Conservation (phyloP, 352 stramenopile species). For the Phytophthora tubulina region DNA sequence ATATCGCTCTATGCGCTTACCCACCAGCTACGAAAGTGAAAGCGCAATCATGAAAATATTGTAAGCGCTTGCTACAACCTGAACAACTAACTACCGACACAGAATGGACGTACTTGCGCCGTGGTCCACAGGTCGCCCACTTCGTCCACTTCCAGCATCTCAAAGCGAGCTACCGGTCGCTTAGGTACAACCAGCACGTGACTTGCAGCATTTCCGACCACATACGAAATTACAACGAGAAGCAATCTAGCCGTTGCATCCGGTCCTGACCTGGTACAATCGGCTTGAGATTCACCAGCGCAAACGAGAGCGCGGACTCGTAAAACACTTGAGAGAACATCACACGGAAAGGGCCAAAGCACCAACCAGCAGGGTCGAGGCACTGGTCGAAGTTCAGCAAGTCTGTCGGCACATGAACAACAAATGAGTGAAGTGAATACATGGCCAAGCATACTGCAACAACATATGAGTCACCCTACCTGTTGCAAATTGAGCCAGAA, state of each 20-base stretch:
- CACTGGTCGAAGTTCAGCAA: constrained; percentile 51
- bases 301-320: constrained; percentile 63
- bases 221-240: not conserved
- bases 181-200: constrained; percentile 93
- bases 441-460: not conserved
- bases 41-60: not conserved
- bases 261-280: constrained; percentile 81
- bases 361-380: constrained; percentile 41
- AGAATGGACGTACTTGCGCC: constrained; percentile 60
- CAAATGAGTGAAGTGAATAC: not conserved
- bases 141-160: constrained; percentile 85
- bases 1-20: constrained; percentile 73
- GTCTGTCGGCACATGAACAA: constrained; percentile 24
- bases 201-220: constrained; percentile 40
- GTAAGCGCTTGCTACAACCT: not conserved
- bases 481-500: constrained; percentile 34
- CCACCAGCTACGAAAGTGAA: constrained; percentile 55
- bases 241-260: not conserved
- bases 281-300: constrained; percentile 95
- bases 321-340: constrained; percentile 66
- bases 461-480: constrained; percentile 8
- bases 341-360: constrained; percentile 64
- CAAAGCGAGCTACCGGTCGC: constrained; percentile 75
- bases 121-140: constrained; percentile 90
- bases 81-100: not conserved